These are phyloP conservation scores for Mycena belliarum DNA, from an alignment of 768 basidiomycete genomes.

Conservation along the genomic window DNA sequence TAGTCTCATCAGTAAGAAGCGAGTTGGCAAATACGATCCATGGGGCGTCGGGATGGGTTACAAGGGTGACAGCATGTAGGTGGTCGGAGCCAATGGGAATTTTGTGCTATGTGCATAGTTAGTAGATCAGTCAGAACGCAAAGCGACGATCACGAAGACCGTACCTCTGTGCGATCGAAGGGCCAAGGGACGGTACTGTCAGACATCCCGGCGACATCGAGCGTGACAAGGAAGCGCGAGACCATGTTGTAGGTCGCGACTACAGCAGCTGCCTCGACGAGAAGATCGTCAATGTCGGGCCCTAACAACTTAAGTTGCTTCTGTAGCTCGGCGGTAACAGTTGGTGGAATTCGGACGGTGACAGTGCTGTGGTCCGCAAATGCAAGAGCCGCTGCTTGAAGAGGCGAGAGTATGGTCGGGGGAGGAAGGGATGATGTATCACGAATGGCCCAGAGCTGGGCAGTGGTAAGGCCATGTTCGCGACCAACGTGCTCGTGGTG, in stretches of 20 bases:
- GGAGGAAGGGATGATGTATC: slow-evolving; percentile 45
- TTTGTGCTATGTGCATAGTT: slow-evolving; percentile 33
- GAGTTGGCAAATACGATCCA: slow-evolving; percentile 57
- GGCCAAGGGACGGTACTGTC: slow-evolving; percentile 52
- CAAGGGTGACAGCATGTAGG: slow-evolving; percentile 46
- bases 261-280: slow-evolving; percentile 56
- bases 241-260: slow-evolving; percentile 69
- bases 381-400: slow-evolving; percentile 52
- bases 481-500: slow-evolving; percentile 56
- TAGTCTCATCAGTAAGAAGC: slow-evolving; percentile 45
- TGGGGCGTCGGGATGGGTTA: slow-evolving; percentile 38
- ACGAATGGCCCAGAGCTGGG: slow-evolving; percentile 57
- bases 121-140: background rate
- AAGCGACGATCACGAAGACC: background rate
- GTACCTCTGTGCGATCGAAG: slow-evolving; percentile 45
- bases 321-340: slow-evolving; percentile 42
- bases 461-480: slow-evolving; percentile 48
- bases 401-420: slow-evolving; percentile 41
- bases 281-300: slow-evolving; percentile 40
- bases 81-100: slow-evolving; percentile 37
- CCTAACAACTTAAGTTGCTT: slow-evolving; percentile 31
- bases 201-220: slow-evolving; percentile 58
- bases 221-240: slow-evolving; percentile 61
- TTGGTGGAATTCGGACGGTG: slow-evolving; percentile 43
- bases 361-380: slow-evolving; percentile 65